These are phyloP conservation scores for Mycena sp. DNA, from an alignment of 1,284 basidiomycete species.

Conservation along the genomic window DNA sequence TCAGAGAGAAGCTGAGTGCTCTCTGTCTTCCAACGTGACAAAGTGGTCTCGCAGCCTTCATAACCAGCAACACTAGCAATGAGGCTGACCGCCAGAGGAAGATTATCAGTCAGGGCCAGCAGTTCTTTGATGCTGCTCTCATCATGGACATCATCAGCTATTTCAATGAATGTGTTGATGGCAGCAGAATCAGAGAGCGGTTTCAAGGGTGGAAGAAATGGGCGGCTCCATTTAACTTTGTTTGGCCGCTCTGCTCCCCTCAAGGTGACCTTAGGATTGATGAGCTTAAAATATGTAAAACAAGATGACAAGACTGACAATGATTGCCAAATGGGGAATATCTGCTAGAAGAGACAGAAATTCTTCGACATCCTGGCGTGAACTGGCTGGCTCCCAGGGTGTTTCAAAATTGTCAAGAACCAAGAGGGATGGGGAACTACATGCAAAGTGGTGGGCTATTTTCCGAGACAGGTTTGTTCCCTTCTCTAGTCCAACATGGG, in stretches of 20 bases:
- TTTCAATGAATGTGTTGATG: conserved; percentile 29
- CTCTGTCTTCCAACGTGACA: background rate
- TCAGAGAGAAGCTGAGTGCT: conserved; percentile 4
- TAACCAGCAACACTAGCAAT: conserved; percentile 1
- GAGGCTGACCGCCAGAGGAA: conserved; percentile 16
- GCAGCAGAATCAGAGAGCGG: conserved; percentile 37
- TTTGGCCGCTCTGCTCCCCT: conserved; percentile 12
- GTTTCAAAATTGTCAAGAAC: conserved; percentile 20
- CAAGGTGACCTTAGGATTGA: conserved; percentile 36
- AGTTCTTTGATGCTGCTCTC: too few species aligned
- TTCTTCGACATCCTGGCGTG: conserved; percentile 34
- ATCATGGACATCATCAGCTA: too few species aligned
- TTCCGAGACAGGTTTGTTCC: background rate
- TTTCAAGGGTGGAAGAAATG: conserved; percentile 35
- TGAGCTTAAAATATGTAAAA: background rate
- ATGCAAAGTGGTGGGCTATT: background rate
- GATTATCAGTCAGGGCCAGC: too few species aligned
- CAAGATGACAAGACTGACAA: conserved; percentile 26
- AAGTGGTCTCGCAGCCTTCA: conserved; percentile 2
- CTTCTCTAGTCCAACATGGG: background rate
- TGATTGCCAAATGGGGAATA: conserved; percentile 31
- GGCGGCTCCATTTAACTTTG: conserved; percentile 34
- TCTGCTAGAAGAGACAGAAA: conserved; percentile 35
- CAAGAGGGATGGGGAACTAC: background rate
- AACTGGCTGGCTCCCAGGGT: conserved; percentile 36